Percentiles rank a stretch among this genome's conserved stretches.
phyloP scores from a whole-genome alignment of 2,329 filamentous ascomycete genomes.

The Aspergillus sp. region DNA sequence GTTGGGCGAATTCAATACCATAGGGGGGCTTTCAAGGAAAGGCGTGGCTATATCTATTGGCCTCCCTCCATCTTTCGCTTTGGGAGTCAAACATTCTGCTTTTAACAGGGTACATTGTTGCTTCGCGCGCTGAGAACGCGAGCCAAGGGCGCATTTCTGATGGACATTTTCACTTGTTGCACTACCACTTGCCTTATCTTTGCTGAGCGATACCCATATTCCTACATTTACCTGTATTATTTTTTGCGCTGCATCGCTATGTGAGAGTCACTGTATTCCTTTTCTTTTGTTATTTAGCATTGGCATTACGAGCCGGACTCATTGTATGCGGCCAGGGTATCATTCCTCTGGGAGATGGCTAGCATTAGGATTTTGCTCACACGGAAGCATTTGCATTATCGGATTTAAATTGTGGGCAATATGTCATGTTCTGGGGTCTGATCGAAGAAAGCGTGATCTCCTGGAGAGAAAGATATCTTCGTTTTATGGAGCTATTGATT shows the following conservation, averaged over 20 bases:
- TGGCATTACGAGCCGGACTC: conserved; percentile 14
- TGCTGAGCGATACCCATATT: conserved; percentile 27
- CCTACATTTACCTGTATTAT: conserved; percentile 20
- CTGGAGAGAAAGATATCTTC: conserved; percentile 9
- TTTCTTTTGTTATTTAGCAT: conserved; percentile 14
- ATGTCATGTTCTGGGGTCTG: conserved; percentile 2
- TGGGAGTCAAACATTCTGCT: neutral
- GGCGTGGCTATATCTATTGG: conserved; percentile 10
- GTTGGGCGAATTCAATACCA: conserved; percentile 13
- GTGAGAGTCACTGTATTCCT: conserved; percentile 4
- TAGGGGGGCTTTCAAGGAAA: conserved; percentile 14
- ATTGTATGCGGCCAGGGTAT: conserved; percentile 13
- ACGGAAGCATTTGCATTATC: conserved; percentile 23
- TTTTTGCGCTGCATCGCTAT: conserved; percentile 16
- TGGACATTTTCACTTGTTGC: conserved; percentile 16
- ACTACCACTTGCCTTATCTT: conserved; percentile 20
- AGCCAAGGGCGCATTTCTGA: conserved; percentile 12
- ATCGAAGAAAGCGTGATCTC: conserved; percentile 6
- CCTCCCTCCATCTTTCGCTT: conserved; percentile 10
- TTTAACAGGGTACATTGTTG: conserved; percentile 10
- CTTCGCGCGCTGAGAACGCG: conserved; percentile 8
- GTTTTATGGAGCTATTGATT: conserved; percentile 4
- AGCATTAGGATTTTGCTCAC: conserved; percentile 19
- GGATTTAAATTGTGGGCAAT: conserved; percentile 19
- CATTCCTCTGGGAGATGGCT: conserved; percentile 18